Evolutionary conservation across 1,139 yeast genomes (phyloP).

Genomic region (Saccharomyces hybrid): DNA sequence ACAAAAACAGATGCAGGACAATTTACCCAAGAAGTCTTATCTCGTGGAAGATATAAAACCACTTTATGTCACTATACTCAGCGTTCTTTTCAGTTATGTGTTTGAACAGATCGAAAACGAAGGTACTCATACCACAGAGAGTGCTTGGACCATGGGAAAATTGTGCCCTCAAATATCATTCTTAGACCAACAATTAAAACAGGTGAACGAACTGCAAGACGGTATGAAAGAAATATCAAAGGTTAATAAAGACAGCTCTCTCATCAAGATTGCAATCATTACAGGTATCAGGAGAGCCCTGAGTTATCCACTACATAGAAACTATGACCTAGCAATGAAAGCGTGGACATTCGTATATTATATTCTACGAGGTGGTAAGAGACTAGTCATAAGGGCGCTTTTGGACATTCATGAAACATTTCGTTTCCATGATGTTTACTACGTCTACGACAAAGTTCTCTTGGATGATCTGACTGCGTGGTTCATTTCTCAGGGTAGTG

Average conservation of each 20-base stretch:
- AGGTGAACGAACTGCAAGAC: slow-evolving; percentile 30
- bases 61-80: slow-evolving; percentile 52
- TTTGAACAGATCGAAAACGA: slow-evolving; percentile 69
- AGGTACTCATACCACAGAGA: slow-evolving; percentile 78
- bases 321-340: slow-evolving; percentile 49
- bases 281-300: slow-evolving; percentile 67
- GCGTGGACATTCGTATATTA: slow-evolving; percentile 75
- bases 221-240: slow-evolving; percentile 1
- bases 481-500: slow-evolving; percentile 49
- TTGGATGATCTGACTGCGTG: slow-evolving; percentile 77
- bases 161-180: slow-evolving; percentile 68
- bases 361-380: slow-evolving; percentile 60
- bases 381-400: slow-evolving; percentile 52
- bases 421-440: slow-evolving; percentile 78
- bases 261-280: slow-evolving; percentile 48
- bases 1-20: slow-evolving; percentile 54
- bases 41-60: slow-evolving; percentile 47
- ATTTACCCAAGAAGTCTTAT: slow-evolving; percentile 57
- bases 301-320: slow-evolving; percentile 72
- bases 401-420: slow-evolving; percentile 64
- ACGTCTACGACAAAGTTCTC: slow-evolving; percentile 75
- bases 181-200: slow-evolving; percentile 52
- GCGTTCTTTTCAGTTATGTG: slow-evolving; percentile 62
- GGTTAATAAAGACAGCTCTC: slow-evolving; percentile 13
- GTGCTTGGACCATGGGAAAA: slow-evolving; percentile 92